Percentiles rank a stretch among this genome's conserved stretches.
Conservation (phyloP, 2,329 filamentous ascomycete genomes). For the Fusarium tricinctum region DNA sequence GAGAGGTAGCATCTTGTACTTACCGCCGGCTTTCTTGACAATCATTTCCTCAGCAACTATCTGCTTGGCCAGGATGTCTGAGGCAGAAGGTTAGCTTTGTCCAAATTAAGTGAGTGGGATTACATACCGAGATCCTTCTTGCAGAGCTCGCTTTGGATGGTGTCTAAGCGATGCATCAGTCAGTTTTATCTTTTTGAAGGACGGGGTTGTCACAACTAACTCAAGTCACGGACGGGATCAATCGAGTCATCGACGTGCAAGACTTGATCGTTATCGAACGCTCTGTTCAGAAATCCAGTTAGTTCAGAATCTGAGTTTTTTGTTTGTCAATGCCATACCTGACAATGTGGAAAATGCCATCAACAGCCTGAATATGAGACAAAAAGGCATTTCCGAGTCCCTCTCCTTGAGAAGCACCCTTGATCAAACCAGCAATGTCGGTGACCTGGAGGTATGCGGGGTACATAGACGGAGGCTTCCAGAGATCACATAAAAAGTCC, state of each 20-base stretch:
- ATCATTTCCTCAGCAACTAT: constrained; percentile 58
- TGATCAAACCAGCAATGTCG: constrained; percentile 62
- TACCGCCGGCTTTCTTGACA: constrained; percentile 60
- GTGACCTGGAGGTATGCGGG: constrained; percentile 61
- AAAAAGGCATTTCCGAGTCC: constrained; percentile 62
- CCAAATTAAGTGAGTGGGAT: fast-evolving
- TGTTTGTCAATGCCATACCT: constrained; percentile 45
- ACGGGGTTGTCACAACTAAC: constrained; percentile 47
- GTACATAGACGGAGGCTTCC: constrained; percentile 62
- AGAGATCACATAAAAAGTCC: constrained; percentile 62
- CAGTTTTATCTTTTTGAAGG: constrained; percentile 1
- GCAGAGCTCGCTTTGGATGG: constrained; percentile 49
- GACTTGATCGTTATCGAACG: constrained; percentile 62
- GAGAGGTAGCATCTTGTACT: constrained; percentile 62
- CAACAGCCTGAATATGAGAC: constrained; percentile 62
- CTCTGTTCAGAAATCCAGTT: constrained; percentile 45
- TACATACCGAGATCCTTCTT: constrained; percentile 56
- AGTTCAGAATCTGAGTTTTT: fast-evolving
- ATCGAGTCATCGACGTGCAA: constrained; percentile 63
- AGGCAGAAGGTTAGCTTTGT: neutral
- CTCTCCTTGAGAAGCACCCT: constrained; percentile 60
- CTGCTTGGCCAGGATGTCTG: constrained; percentile 57
- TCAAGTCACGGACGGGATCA: constrained; percentile 60
- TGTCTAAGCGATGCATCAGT: constrained; percentile 30
- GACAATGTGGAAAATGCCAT: constrained; percentile 62